These are phyloP conservation scores for Asterophora parasitica DNA, from an alignment of 768 basidiomycete genomes.

Conservation along the genomic window DNA sequence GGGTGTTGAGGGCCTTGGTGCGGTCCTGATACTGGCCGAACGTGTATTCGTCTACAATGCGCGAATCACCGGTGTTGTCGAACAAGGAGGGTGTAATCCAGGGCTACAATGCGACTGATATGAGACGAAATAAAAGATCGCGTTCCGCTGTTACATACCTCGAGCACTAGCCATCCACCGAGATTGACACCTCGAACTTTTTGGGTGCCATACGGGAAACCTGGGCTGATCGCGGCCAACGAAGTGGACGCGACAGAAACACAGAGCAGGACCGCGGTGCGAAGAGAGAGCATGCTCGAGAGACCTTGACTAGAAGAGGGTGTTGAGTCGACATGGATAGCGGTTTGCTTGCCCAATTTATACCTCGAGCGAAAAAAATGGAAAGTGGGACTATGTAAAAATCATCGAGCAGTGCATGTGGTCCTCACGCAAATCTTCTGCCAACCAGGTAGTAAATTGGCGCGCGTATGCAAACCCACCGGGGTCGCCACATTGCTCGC, in stretches of 20 bases:
- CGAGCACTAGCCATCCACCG: constrained; percentile 53
- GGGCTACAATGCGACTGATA: constrained; percentile 35
- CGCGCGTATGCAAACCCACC: not conserved
- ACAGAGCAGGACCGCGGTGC: constrained; percentile 19
- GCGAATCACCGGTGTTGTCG: constrained; percentile 54
- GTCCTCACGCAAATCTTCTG: constrained; percentile 17
- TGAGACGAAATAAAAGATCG: too few relatives aligned
- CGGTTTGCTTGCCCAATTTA: constrained; percentile 8
- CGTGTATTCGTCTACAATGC: constrained; percentile 75
- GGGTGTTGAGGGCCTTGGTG: constrained; percentile 41
- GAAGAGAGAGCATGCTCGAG: constrained; percentile 11
- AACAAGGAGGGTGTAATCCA: constrained; percentile 80
- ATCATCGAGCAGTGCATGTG: constrained; percentile 16
- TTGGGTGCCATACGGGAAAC: constrained; percentile 69
- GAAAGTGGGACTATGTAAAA: constrained; percentile 5
- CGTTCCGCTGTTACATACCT: constrained; percentile 24
- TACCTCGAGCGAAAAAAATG: constrained; percentile 2
- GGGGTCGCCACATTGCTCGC: constrained; percentile 5
- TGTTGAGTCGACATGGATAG: constrained; percentile 1
- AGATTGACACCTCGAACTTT: constrained; percentile 83
- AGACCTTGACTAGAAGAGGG: not conserved
- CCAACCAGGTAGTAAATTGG: not conserved
- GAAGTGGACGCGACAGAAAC: constrained; percentile 28
- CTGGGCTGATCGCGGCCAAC: constrained; percentile 35
- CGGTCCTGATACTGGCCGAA: constrained; percentile 60